Conservation (phyloP, 2,329 filamentous ascomycete species). For the Metarhizium album region DNA sequence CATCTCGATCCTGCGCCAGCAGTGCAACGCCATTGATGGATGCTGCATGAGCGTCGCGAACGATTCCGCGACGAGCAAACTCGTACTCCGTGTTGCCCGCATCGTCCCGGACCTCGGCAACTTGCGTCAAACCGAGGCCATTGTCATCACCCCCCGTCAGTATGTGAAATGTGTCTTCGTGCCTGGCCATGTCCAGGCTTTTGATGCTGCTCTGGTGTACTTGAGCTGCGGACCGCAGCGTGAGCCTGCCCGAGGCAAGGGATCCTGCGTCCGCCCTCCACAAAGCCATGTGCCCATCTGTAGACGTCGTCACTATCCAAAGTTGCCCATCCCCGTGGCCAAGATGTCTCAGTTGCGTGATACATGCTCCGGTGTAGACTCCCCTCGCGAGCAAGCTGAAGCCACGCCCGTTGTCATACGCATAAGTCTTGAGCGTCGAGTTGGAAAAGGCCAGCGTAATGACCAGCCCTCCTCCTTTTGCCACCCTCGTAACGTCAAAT, state of each 20-base stretch:
- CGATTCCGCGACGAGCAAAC: conserved; percentile 15
- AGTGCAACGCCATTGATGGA: conserved; percentile 52
- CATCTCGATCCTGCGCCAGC: conserved; percentile 12
- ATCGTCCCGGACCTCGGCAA: conserved; percentile 11
- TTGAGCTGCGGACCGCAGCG: conserved; percentile 23
- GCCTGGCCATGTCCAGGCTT: conserved; percentile 34
- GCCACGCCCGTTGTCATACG: conserved; percentile 28
- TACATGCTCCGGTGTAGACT: conserved; percentile 60
- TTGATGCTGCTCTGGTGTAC: conserved; percentile 81
- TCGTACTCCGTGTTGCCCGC: conserved; percentile 10
- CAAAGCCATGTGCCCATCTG: conserved; percentile 59
- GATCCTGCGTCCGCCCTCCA: conserved; percentile 16
- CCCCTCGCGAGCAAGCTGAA: conserved; percentile 43
- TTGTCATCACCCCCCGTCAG: conserved; percentile 85
- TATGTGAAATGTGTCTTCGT: conserved; percentile 34
- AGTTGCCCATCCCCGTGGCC: conserved; percentile 15
- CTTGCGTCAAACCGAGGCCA: conserved; percentile 49
- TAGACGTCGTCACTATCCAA: conserved; percentile 57
- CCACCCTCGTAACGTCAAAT: conserved; percentile 48
- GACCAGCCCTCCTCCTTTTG: conserved; percentile 30
- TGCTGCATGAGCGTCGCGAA: conserved; percentile 53
- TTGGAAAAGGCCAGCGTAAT: conserved; percentile 75
- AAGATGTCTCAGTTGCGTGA: conserved; percentile 53
- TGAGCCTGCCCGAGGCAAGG: conserved; percentile 11
- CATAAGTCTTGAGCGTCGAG: conserved; percentile 58